phyloP scores from a whole-genome alignment of 2,329 filamentous ascomycete species.

The Neoarthrinium moseri region DNA sequence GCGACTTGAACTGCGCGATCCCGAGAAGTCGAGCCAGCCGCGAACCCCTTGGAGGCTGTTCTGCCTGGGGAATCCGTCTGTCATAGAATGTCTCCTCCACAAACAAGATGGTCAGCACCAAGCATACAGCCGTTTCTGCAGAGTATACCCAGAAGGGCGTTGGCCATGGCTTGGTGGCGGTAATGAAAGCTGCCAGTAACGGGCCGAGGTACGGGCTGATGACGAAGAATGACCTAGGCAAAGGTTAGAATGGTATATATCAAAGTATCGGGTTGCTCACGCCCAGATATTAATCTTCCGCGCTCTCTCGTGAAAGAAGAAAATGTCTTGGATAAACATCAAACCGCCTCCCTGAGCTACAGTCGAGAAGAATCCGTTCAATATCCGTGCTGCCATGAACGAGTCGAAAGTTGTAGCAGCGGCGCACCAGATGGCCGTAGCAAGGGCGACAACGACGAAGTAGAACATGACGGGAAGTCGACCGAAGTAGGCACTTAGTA shows the following conservation, averaged over 20 bases:
- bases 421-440: slow-evolving; percentile 43
- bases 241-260: neutral
- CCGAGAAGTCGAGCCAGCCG: slow-evolving; percentile 27
- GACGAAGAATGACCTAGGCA: slow-evolving; percentile 32
- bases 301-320: slow-evolving; percentile 58
- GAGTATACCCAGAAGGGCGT: slow-evolving; percentile 48
- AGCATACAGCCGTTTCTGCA: slow-evolving; percentile 33
- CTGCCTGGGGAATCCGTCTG: slow-evolving; percentile 32
- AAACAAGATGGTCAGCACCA: slow-evolving; percentile 39
- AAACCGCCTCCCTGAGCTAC: slow-evolving; percentile 44
- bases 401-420: slow-evolving; percentile 42
- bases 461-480: slow-evolving; percentile 43
- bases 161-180: slow-evolving; percentile 42
- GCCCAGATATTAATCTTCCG: slow-evolving; percentile 50
- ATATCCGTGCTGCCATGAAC: slow-evolving; percentile 45
- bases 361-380: slow-evolving; percentile 48
- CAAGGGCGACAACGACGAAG: slow-evolving; percentile 33
- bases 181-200: slow-evolving; percentile 46
- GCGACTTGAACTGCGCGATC: slow-evolving; percentile 31
- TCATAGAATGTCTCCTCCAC: slow-evolving; percentile 51
- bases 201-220: slow-evolving; percentile 44
- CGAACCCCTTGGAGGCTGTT: slow-evolving; percentile 33
- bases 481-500: slow-evolving; percentile 40
- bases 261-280: slow-evolving; percentile 22
- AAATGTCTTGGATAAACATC: slow-evolving; percentile 56